Percentiles rank a stretch among this genome's conserved stretches.
These are phyloP conservation scores for Parasitella parasitica DNA, from an alignment of 371 early-diverging fungal genomes.

Conservation along the genomic window DNA sequence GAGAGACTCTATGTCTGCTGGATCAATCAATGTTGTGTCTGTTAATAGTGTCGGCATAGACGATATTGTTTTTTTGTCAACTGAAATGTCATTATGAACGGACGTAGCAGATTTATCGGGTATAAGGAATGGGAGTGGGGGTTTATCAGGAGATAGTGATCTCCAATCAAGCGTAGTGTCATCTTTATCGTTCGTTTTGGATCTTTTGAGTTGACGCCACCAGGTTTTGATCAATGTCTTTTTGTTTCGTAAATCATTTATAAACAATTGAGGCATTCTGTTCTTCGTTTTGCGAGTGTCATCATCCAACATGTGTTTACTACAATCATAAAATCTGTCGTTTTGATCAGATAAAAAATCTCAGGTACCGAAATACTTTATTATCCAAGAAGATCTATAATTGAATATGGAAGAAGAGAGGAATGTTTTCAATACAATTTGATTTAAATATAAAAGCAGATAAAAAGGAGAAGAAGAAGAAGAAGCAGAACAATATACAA, in stretches of 20 bases:
- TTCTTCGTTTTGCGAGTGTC: background rate
- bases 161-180: conserved; percentile 26
- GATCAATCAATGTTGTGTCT: background rate
- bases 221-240: conserved; percentile 18
- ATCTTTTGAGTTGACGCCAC: conserved; percentile 19
- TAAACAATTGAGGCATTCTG: conserved; percentile 13
- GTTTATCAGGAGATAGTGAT: conserved; percentile 27
- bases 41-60: background rate
- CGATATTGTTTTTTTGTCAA: background rate
- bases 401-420: background rate
- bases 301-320: background rate
- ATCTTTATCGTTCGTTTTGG: background rate
- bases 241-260: conserved; percentile 4
- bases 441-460: background rate
- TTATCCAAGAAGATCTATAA: background rate
- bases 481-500: background rate
- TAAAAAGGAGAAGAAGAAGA: conserved; percentile 2
- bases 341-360: background rate
- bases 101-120: conserved; percentile 9
- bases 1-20: background rate
- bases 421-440: too few species aligned
- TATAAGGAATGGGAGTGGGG: conserved; percentile 22
- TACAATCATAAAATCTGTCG: background rate
- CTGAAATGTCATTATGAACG: background rate
- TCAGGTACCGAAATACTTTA: background rate